These are phyloP conservation scores for Taxillus chinensis DNA, from an alignment of 164 flowering plant species.

Conservation along the genomic window DNA sequence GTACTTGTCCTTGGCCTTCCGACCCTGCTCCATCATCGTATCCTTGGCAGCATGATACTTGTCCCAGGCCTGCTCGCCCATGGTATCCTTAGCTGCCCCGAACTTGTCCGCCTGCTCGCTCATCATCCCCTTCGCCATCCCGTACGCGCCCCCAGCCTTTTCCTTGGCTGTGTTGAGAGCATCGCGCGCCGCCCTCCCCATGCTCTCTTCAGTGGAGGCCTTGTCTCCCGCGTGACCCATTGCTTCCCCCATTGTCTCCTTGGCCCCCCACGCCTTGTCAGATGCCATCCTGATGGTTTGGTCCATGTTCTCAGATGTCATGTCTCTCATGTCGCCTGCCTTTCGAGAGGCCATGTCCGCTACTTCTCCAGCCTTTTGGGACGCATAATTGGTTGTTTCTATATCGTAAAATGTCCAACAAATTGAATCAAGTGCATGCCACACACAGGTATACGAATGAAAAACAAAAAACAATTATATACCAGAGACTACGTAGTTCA, in stretches of 20 bases:
- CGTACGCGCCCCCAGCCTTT: slow-evolving; percentile 15
- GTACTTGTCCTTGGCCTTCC: slow-evolving; percentile 12
- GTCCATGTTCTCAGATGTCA: slow-evolving; percentile 13
- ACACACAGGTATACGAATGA: too few relatives aligned
- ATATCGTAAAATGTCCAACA: too few relatives aligned
- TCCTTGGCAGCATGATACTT: slow-evolving; percentile 5
- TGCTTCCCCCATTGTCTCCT: slow-evolving; percentile 8
- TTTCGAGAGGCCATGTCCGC: slow-evolving; percentile 6
- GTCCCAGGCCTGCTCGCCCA: not conserved
- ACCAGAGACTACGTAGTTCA: slow-evolving; percentile 26
- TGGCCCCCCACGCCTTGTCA: slow-evolving; percentile 13
- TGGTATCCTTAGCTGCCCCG: not conserved
- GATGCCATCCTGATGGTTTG: slow-evolving; percentile 8
- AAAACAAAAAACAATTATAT: not conserved
- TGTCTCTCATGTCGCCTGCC: slow-evolving; percentile 3
- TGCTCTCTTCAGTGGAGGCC: not conserved
- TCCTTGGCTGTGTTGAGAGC: slow-evolving; percentile 5
- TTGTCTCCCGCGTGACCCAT: slow-evolving; percentile 6
- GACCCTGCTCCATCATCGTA: not conserved
- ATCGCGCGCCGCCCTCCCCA: slow-evolving; percentile 4
- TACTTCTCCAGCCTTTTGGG: slow-evolving; percentile 20
- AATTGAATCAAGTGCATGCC: too few relatives aligned
- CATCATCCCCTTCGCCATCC: slow-evolving; percentile 8
- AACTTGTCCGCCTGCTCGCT: slow-evolving; percentile 7
- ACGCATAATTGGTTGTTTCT: slow-evolving; percentile 18